Base-by-base conservation (phyloP, 345 rosid species). In the Toxicodendron radicans region DNA sequence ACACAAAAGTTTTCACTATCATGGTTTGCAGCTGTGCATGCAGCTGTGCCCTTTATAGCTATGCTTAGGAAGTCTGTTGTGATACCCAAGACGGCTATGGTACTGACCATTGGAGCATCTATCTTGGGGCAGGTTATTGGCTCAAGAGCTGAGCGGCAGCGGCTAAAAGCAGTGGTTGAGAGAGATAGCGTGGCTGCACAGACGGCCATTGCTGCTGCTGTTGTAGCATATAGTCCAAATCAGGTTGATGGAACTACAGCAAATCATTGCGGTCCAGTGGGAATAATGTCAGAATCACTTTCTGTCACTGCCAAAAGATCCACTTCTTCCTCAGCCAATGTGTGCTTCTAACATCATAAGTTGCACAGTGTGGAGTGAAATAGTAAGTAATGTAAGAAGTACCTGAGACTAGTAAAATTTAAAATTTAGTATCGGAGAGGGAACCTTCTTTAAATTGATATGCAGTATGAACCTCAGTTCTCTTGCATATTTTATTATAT, bases 31-130 rank as follows among this genome's bases (percentile, higher is more conserved):
- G 97, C 97, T 1, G 85, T 94, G 65, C 97, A 94, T 75, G 97
- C 98, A 21, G 95, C 95, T n/a, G 97, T 94, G 52, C 98, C 94
- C 20, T 94, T 94, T 76, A 90, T 94, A 64, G 98, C 94, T 12
- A 90, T 94, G 93, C 90, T 92, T 12, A 82, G 98, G 84, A 94
- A 94, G 74, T 92, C 97, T 1, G 91, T 90, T 0, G 16, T 85
- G 83, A 92, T 94, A 92, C 98, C 96, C 0, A 94, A 94, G 72
- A 64, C 94, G 43, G 98, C 98, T 3, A 94, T 94, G 96, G 96
- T 88, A 7, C 74, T 94, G 77, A 94, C 98, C 7, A 88, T 92
- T 20, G 96, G 86, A 32, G 97, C 98, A 66, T 92, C 98, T 0
- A 90, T 94, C 46, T 27, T 92, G 35, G 98, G 98, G 27, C 98